phyloP scores from a whole-genome alignment of 768 basidiomycete species.

The Leucosporidium yakuticum region DNA sequence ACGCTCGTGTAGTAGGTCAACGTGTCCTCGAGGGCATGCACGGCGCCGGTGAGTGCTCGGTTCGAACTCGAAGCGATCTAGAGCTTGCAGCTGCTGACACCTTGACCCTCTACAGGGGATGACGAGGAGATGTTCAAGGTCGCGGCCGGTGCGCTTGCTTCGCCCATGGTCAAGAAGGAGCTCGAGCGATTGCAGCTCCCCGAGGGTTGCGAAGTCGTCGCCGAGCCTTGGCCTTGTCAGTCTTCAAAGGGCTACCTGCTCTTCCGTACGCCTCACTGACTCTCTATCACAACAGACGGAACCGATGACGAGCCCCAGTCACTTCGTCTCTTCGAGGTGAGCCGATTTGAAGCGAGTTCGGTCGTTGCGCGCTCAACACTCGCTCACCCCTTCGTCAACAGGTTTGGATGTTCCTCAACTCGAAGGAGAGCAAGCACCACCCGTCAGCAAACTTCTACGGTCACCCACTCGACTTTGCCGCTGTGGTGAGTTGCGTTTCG shows the following conservation, averaged over 20 bases:
- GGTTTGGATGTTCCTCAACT: constrained; percentile 19
- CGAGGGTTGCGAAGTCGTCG: constrained; percentile 10
- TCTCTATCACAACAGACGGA: not conserved
- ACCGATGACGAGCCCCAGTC: not conserved
- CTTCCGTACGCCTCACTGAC: not conserved
- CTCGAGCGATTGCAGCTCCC: constrained; percentile 19
- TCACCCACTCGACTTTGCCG: constrained; percentile 11
- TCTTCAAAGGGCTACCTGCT: not conserved
- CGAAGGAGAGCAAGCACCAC: constrained; percentile 5
- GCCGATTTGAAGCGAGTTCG: not conserved
- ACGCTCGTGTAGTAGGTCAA: not conserved
- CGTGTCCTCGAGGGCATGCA: constrained; percentile 10
- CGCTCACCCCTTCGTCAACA: not conserved
- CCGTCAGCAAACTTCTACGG: constrained; percentile 18
- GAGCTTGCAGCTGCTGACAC: no score
- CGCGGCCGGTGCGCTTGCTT: not conserved
- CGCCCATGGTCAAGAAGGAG: constrained; percentile 10
- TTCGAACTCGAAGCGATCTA: no score
- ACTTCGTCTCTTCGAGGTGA: no score
- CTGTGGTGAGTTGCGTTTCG: no score
- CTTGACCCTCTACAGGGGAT: not conserved
- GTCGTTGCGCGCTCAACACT: not conserved
- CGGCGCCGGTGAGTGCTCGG: not conserved
- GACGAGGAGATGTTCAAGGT: constrained; percentile 12
- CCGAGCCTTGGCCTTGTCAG: constrained; percentile 23